Evolutionary conservation across 2,329 filamentous ascomycete species (phyloP).

Genomic region (Clathrospora elynae): DNA sequence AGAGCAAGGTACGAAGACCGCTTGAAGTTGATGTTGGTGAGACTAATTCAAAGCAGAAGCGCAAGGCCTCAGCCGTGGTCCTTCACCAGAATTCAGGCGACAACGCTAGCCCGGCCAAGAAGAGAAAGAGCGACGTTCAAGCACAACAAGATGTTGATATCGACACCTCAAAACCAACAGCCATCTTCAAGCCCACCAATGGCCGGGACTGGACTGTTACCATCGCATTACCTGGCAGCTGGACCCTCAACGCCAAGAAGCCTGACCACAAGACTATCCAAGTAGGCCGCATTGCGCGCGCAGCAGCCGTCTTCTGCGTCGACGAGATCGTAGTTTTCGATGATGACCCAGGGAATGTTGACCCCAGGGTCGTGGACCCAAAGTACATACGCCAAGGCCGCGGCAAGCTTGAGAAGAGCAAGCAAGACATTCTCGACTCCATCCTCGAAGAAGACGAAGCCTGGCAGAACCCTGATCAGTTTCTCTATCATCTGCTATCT

Average conservation of each 20-base stretch:
- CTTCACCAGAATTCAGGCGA: slow-evolving; percentile 21
- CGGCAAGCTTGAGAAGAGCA: slow-evolving; percentile 54
- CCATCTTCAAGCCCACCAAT: slow-evolving; percentile 67
- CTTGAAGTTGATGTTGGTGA: no score
- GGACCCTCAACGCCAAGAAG: slow-evolving; percentile 67
- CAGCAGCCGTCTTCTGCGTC: slow-evolving; percentile 79
- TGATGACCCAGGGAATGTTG: slow-evolving; percentile 60
- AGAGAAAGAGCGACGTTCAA: slow-evolving; percentile 20
- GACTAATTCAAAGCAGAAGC: slow-evolving; percentile 23
- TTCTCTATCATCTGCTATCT: slow-evolving; percentile 75
- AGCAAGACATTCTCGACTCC: slow-evolving; percentile 49
- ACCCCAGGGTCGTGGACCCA: slow-evolving; percentile 27
- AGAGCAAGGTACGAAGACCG: slow-evolving; percentile 15
- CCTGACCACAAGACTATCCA: slow-evolving; percentile 76
- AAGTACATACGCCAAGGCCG: slow-evolving; percentile 28
- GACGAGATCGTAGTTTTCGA: slow-evolving; percentile 85
- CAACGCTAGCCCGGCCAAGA: slow-evolving; percentile 21
- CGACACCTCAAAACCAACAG: slow-evolving; percentile 70
- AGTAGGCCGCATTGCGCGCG: slow-evolving; percentile 77
- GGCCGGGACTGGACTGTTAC: slow-evolving; percentile 76
- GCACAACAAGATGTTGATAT: slow-evolving; percentile 21
- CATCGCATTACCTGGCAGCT: slow-evolving; percentile 77
- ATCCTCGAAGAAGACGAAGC: slow-evolving; percentile 54
- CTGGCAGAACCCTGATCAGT: slow-evolving; percentile 76
- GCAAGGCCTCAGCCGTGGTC: slow-evolving; percentile 28